phyloP scores from a whole-genome alignment of 371 early-diverging fungal species.

The Circinella minor region DNA sequence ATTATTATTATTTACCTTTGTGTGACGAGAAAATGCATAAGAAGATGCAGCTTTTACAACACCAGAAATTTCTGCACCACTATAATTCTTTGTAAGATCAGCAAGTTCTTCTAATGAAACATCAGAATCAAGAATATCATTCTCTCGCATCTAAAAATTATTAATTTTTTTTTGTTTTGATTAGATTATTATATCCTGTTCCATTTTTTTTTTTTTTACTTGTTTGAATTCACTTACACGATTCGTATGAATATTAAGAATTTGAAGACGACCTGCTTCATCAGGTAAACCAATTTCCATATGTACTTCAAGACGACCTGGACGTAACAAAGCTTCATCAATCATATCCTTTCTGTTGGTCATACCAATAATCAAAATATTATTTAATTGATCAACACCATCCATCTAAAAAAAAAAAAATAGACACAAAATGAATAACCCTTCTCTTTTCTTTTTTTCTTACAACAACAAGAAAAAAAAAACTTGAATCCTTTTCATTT shows the following conservation, averaged over 20 bases:
- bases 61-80: slow-evolving; percentile 99
- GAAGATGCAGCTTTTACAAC: slow-evolving; percentile 99
- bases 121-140: slow-evolving; percentile 86
- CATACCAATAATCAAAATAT: slow-evolving; percentile 98
- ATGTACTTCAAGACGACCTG: slow-evolving; percentile 97
- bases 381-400: slow-evolving; percentile 97
- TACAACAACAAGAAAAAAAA: no score
- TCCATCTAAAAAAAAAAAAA: slow-evolving; percentile 77
- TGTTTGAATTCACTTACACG: slow-evolving; percentile 49
- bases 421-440: not conserved
- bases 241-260: slow-evolving; percentile 92
- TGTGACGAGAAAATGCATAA: slow-evolving; percentile 98
- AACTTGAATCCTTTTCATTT: no score
- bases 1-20: slow-evolving; percentile 64
- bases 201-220: not conserved
- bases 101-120: slow-evolving; percentile 94
- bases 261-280: slow-evolving; percentile 90
- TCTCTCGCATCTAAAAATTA: slow-evolving; percentile 76
- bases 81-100: slow-evolving; percentile 96
- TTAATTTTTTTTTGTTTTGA: no score
- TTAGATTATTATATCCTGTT: not conserved
- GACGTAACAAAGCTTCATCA: slow-evolving; percentile 97
- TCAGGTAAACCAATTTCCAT: slow-evolving; percentile 97
- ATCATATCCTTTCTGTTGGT: slow-evolving; percentile 99
- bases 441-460: not conserved